A percentile compares a stretch with the other conserved stretches of the same genome.
phyloP scores from a whole-genome alignment of 768 basidiomycete species.

The Terana coerulea region DNA sequence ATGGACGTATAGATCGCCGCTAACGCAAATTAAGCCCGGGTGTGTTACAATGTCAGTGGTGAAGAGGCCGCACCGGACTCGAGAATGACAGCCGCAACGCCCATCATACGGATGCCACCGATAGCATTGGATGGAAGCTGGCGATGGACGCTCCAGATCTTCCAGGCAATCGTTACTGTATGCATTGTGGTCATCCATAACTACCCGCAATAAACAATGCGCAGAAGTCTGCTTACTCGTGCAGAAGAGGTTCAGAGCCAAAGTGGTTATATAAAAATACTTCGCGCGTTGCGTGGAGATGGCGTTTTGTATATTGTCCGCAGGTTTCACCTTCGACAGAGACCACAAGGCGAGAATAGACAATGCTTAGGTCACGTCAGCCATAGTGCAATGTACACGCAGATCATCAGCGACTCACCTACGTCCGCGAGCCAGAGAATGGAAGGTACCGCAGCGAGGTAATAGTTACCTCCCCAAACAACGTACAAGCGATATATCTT shows the following conservation, averaged over 20 bases:
- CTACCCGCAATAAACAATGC: background rate
- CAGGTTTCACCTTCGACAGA: slow-evolving; percentile 12
- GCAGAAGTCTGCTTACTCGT: slow-evolving; percentile 27
- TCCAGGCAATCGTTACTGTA: slow-evolving; percentile 22
- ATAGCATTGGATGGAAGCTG: slow-evolving; percentile 3
- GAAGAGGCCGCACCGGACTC: slow-evolving; percentile 16
- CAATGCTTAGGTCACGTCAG: slow-evolving; percentile 13
- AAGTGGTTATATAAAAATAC: slow-evolving; percentile 24
- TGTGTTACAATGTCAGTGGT: background rate
- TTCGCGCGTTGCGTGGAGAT: slow-evolving; percentile 19
- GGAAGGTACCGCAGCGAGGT: slow-evolving; percentile 17
- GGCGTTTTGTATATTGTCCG: slow-evolving; percentile 19
- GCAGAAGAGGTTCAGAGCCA: slow-evolving; percentile 25
- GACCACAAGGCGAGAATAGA: slow-evolving; percentile 20
- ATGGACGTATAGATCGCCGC: slow-evolving; percentile 18
- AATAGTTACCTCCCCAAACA: slow-evolving; percentile 22
- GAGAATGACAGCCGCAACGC: slow-evolving; percentile 16
- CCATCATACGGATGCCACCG: slow-evolving; percentile 6
- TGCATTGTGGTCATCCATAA: background rate
- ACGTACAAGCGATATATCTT: slow-evolving; percentile 26
- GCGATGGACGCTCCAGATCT: slow-evolving; percentile 23
- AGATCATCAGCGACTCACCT: slow-evolving; percentile 17
- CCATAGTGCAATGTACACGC: background rate
- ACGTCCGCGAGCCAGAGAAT: slow-evolving; percentile 26
- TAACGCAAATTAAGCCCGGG: background rate